A percentile compares a stretch with the other conserved stretches of the same genome.
phyloP scores from a whole-genome alignment of 75 land plant species.

The Pinus taeda region DNA sequence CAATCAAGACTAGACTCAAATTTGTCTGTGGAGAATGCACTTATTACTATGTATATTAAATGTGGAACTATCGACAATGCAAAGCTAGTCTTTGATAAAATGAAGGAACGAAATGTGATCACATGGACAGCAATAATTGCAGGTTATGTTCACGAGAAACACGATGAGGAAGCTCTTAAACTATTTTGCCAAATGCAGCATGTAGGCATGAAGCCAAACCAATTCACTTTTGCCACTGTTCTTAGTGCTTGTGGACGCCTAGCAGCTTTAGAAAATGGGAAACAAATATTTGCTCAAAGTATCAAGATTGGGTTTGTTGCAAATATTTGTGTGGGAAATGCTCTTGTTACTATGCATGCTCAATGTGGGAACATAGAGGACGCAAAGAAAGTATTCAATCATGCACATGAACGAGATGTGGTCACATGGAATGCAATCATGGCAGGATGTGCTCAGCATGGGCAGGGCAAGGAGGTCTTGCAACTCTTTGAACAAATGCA shows the following conservation, averaged over 20 bases:
- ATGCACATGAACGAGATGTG: slow-evolving; percentile 31
- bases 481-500: slow-evolving; percentile 42
- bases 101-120: slow-evolving; percentile 43
- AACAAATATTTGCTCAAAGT: slow-evolving; percentile 30
- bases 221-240: slow-evolving; percentile 50
- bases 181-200: slow-evolving; percentile 28
- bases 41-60: slow-evolving; percentile 19
- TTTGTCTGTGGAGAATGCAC: slow-evolving; percentile 21
- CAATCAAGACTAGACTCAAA: slow-evolving; percentile 21
- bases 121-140: slow-evolving; percentile 54
- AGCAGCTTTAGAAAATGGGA: slow-evolving; percentile 20
- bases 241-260: slow-evolving; percentile 41
- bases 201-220: slow-evolving; percentile 38
- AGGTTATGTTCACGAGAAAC: slow-evolving; percentile 21
- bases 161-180: slow-evolving; percentile 26
- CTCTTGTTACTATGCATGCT: slow-evolving; percentile 44
- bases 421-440: slow-evolving; percentile 54
- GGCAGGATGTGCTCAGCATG: slow-evolving; percentile 35
- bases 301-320: slow-evolving; percentile 50
- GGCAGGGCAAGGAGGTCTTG: slow-evolving; percentile 34
- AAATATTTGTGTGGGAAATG: slow-evolving; percentile 42
- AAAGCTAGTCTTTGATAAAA: slow-evolving; percentile 28
- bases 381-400: slow-evolving; percentile 26
- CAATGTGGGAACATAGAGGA: slow-evolving; percentile 28
- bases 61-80: slow-evolving; percentile 32